Conservation (phyloP, 2,329 filamentous ascomycete genomes). For the Cladophialophora immunda region DNA sequence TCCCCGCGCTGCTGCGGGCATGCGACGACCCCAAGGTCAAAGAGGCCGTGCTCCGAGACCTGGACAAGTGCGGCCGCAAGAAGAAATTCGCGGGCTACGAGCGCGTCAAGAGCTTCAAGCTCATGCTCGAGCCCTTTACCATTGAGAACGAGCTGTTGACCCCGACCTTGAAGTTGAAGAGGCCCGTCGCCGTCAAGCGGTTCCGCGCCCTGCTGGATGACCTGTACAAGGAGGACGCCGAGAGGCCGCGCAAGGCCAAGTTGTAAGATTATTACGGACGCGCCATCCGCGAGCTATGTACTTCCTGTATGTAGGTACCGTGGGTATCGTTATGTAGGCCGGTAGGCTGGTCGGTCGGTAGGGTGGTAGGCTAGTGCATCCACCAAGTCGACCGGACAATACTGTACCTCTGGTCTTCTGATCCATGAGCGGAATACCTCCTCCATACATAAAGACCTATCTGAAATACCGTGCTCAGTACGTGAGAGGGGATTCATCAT, state of each 20-base stretch:
- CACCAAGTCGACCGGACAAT: no score
- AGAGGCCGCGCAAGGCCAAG: constrained; percentile 38
- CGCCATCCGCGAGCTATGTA: no score
- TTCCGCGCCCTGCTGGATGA: constrained; percentile 67
- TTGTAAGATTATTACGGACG: constrained; percentile 31
- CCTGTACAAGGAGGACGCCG: constrained; percentile 59
- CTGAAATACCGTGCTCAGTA: no score
- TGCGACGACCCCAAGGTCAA: constrained; percentile 74
- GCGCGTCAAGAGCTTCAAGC: constrained; percentile 74
- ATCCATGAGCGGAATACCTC: no score
- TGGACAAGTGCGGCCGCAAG: constrained; percentile 80
- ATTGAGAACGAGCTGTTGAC: constrained; percentile 85
- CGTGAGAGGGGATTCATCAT: no score
- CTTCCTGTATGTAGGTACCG: no score
- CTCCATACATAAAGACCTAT: no score
- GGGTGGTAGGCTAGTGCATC: no score
- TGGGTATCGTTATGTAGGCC: no score
- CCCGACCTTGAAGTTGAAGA: constrained; percentile 73
- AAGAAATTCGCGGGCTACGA: constrained; percentile 94
- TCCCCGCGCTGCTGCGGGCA: constrained; percentile 72
- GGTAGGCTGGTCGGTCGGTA: no score
- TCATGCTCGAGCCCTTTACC: constrained; percentile 88
- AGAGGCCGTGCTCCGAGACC: constrained; percentile 77
- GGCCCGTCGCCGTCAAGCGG: constrained; percentile 71
- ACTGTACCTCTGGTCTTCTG: no score